These are phyloP conservation scores for Botrytis fragariae DNA, from an alignment of 2,329 filamentous ascomycete species.

Conservation along the genomic window DNA sequence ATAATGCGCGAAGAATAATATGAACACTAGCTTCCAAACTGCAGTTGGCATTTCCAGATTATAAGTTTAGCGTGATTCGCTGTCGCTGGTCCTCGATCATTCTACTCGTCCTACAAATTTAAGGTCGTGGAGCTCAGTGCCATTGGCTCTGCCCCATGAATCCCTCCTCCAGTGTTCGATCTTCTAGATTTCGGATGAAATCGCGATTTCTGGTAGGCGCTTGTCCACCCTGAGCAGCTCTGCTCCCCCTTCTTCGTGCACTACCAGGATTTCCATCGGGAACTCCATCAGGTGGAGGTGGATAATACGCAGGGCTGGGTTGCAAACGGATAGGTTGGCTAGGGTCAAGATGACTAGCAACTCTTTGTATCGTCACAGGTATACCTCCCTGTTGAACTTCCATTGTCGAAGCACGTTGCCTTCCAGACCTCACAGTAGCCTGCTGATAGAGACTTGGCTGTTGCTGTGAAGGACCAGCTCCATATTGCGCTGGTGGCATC, in stretches of 20 bases:
- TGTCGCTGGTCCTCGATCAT: conserved; percentile 2
- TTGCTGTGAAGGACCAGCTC: conserved; percentile 46
- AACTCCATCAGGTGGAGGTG: conserved; percentile 82
- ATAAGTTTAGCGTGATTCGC: conserved; percentile 2
- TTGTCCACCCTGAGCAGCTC: conserved; percentile 59
- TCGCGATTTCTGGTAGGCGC: conserved; percentile 65
- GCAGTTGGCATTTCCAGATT: conserved; percentile 3
- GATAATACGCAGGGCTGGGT: conserved; percentile 95
- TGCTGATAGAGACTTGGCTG: conserved; percentile 70
- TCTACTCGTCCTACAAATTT: conserved; percentile 1
- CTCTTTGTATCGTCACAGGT: conserved; percentile 85
- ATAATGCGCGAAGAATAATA: conserved; percentile 17
- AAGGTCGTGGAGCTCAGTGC: conserved; percentile 55
- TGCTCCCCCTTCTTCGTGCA: conserved; percentile 72
- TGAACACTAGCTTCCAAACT: conserved; percentile 17
- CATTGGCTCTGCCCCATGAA: conserved; percentile 70
- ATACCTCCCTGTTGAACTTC: conserved; percentile 93
- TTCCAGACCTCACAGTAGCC: conserved; percentile 70
- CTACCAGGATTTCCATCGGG: conserved; percentile 57
- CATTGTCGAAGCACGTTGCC: conserved; percentile 93
- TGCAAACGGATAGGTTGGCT: conserved; percentile 91
- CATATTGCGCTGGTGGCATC: conserved; percentile 64
- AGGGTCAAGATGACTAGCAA: conserved; percentile 93
- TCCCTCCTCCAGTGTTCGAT: conserved; percentile 89
- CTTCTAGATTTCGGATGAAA: conserved; percentile 92